Conservation (phyloP, 1,284 basidiomycete species). For the Phellinidium pouzarii region DNA sequence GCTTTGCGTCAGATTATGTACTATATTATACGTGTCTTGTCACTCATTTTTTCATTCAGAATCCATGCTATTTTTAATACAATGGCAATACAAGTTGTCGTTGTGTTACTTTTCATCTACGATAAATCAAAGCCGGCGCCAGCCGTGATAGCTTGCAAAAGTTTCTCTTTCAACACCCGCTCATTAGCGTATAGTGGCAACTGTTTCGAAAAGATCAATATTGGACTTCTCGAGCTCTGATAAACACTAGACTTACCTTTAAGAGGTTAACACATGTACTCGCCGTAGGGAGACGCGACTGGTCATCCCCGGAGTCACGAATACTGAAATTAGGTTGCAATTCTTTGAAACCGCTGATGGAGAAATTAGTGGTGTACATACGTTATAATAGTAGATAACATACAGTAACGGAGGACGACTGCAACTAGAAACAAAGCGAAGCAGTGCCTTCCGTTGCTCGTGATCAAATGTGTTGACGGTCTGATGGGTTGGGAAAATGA, state of each 20-base stretch:
- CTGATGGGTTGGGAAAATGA: conserved; percentile 29
- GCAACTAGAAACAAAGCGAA: conserved; percentile 89
- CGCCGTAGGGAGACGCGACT: conserved; percentile 70
- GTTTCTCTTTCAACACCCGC: conserved; percentile 58
- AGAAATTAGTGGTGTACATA: conserved; percentile 3
- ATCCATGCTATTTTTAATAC: not conserved
- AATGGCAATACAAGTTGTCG: no score
- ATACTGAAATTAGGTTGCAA: conserved; percentile 83
- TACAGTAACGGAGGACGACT: conserved; percentile 81
- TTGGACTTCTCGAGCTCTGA: not conserved
- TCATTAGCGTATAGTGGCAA: conserved; percentile 66
- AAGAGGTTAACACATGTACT: conserved; percentile 86
- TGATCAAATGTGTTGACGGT: conserved; percentile 71
- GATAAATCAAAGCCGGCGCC: conserved; percentile 89
- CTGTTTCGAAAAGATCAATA: conserved; percentile 31
- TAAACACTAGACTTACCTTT: conserved; percentile 43
- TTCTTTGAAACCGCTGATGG: conserved; percentile 75
- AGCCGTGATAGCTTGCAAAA: conserved; percentile 81
- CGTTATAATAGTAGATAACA: conserved; percentile 26
- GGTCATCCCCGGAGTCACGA: conserved; percentile 67
- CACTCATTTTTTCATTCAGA: no score
- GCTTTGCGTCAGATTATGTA: no score
- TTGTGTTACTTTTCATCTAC: conserved; percentile 32
- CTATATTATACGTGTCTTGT: no score
- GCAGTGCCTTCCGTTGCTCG: conserved; percentile 61